A percentile compares a stretch with the other conserved stretches of the same genome.
Evolutionary conservation across 768 basidiomycete genomes (phyloP).

Genomic region (Glaciozyma antarctica): DNA sequence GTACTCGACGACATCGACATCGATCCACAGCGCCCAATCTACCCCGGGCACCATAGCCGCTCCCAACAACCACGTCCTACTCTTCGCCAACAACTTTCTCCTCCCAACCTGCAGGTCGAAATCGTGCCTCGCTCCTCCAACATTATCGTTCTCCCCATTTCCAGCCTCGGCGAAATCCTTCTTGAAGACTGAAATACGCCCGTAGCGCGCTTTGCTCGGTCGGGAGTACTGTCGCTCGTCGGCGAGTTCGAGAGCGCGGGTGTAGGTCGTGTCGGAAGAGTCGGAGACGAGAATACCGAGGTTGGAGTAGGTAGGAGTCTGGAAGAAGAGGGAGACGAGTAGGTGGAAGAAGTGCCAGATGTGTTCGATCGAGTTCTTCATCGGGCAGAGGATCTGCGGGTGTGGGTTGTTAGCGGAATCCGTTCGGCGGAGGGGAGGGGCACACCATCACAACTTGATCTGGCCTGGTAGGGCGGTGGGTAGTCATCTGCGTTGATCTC

Average conservation of each 20-base stretch:
- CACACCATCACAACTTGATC: conserved; percentile 11
- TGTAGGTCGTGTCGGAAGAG: conserved; percentile 12
- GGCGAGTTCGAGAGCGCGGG: conserved; percentile 19
- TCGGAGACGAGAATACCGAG: conserved; percentile 23
- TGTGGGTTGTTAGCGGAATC: neutral
- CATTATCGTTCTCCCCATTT: neutral
- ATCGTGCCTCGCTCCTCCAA: conserved; percentile 7
- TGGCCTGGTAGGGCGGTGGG: neutral
- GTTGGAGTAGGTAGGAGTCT: conserved; percentile 15
- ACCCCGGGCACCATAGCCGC: conserved; percentile 14
- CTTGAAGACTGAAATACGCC: conserved; percentile 4
- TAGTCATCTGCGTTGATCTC: neutral
- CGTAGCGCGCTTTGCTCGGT: neutral
- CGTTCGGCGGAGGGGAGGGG: neutral
- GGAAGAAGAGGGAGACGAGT: conserved; percentile 16
- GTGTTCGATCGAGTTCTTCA: conserved; percentile 26
- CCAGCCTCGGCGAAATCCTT: conserved; percentile 8
- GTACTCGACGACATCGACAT: conserved; percentile 28
- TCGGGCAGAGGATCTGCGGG: conserved; percentile 19
- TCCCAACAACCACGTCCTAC: conserved; percentile 12
- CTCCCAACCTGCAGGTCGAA: conserved; percentile 7
- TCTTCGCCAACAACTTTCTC: conserved; percentile 6
- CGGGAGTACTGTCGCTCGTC: conserved; percentile 18
- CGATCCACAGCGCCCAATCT: conserved; percentile 33
- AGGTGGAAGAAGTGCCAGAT: conserved; percentile 27